Evolutionary conservation across 2,329 filamentous ascomycete species (phyloP), one percentile per base, ranked within the genome.

Genomic region (Neospermospora avenae): DNA sequence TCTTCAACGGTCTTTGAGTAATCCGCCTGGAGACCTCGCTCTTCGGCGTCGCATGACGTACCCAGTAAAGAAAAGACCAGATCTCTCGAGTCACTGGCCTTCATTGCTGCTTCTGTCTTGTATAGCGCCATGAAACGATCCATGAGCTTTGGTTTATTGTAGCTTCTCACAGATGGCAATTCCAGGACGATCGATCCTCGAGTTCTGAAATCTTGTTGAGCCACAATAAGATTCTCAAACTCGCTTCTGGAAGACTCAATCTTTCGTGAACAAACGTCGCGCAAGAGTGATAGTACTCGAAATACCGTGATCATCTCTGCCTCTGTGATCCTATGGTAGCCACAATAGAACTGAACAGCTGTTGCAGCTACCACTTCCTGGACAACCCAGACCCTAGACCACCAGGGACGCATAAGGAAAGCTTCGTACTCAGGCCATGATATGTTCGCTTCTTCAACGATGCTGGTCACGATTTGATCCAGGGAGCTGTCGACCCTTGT

Each of bases 381-480:
- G 18, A 54, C 39, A 18, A 42, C 51, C 51, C 51, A 54, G n/a
- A n/a, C n/a, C n/a, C n/a, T n/a, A n/a, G 51, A 42, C 51, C 51
- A 54, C 51, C 35, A 54, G 7, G 51, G 35, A 1, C 51, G 35
- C 6, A 31, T 16, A 28, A 54, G 22, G 35, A 54, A 54, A 28
- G 45, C 24, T 4, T 28, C 16, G 24, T 28, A n/a, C 1, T 31
- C 25, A 18, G 45, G 2, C 11, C 28, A n/a, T 8, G 45, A 16
- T 7, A 31, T 28, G 18, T 13, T 48, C 1, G 45, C 45, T 5
- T 31, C 45, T 48, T 48, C 45, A 2, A n/a, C 14, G 4, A 7
- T 31, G 4, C 14, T 48, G 4, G 45, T 31, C 8, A 16, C 24
- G 16, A 48, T 8, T 48, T 18, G 11, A 24, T 3, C 14, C 8